phyloP scores from a whole-genome alignment of 2,329 filamentous ascomycete genomes.

The Talaromyces sp. region DNA sequence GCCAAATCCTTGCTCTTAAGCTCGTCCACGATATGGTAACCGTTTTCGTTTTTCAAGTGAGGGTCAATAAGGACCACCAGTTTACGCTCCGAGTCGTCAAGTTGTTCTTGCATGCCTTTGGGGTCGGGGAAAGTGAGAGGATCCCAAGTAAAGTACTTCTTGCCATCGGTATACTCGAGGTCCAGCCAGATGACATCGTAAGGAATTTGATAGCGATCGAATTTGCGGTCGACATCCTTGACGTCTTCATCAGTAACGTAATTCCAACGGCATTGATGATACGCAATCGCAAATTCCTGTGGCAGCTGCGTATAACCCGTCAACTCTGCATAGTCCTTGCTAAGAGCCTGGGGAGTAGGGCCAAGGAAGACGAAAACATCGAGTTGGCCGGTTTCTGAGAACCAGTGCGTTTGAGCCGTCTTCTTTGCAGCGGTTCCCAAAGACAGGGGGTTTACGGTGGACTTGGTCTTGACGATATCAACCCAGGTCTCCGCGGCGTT shows the following conservation, averaged over 20 bases:
- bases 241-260: conserved; percentile 97
- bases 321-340: conserved; percentile 77
- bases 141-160: conserved; percentile 99
- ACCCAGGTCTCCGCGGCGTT: conserved; percentile 98
- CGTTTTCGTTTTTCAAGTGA: conserved; percentile 88
- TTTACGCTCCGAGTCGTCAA: conserved; percentile 80
- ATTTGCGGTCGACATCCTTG: conserved; percentile 90
- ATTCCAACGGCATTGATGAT: conserved; percentile 99
- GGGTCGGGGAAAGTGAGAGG: conserved; percentile 81
- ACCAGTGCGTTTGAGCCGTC: conserved; percentile 89
- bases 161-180: conserved; percentile 93
- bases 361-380: conserved; percentile 95
- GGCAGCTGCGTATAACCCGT: conserved; percentile 89
- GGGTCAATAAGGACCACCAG: conserved; percentile 94
- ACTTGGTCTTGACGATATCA: conserved; percentile 79
- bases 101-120: conserved; percentile 78
- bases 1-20: conserved; percentile 78
- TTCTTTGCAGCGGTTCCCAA: conserved; percentile 65
- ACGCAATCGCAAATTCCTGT: conserved; percentile 85
- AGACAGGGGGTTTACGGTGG: conserved; percentile 68
- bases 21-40: conserved; percentile 72
- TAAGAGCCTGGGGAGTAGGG: conserved; percentile 75
- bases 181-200: conserved; percentile 99
- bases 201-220: conserved; percentile 90
- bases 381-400: conserved; percentile 83